phyloP scores from a whole-genome alignment of 345 rosid genomes.

The Erodium maritimum region DNA sequence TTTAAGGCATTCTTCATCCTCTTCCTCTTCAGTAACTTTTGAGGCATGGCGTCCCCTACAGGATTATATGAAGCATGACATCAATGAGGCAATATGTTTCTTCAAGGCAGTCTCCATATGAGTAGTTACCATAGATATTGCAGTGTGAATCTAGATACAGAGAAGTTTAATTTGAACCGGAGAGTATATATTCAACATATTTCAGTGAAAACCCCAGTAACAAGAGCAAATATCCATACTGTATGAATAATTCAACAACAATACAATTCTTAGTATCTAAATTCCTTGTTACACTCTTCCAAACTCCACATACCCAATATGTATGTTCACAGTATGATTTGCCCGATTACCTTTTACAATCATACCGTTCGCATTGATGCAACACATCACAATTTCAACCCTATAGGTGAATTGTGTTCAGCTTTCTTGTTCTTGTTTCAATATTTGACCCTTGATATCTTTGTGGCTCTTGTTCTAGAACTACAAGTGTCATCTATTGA shows the following conservation, averaged over 20 bases:
- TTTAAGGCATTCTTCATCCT: conserved; percentile 93
- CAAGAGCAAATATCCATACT: too few relatives aligned
- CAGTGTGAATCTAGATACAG: background rate
- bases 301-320: background rate
- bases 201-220: too few relatives aligned
- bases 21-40: conserved; percentile 94
- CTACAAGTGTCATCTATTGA: background rate
- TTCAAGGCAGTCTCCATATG: too few relatives aligned
- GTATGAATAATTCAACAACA: too few relatives aligned
- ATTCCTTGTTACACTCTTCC: too few relatives aligned
- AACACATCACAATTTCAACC: background rate
- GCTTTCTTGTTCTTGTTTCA: too few relatives aligned
- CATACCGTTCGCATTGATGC: background rate
- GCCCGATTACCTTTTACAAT: background rate
- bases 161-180: background rate
- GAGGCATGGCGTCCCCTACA: conserved; percentile 96
- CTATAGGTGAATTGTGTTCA: background rate
- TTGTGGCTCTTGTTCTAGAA: background rate
- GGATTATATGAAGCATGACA: conserved; percentile 6
- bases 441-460: too few relatives aligned
- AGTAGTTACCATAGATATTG: too few relatives aligned
- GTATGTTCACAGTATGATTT: background rate
- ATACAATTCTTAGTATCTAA: too few relatives aligned
- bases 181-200: too few relatives aligned
- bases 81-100: background rate